Percentiles rank a stretch among this genome's conserved stretches.
Evolutionary conservation across 768 basidiomycete species (phyloP).

Genomic region (Mycena capillaripes): DNA sequence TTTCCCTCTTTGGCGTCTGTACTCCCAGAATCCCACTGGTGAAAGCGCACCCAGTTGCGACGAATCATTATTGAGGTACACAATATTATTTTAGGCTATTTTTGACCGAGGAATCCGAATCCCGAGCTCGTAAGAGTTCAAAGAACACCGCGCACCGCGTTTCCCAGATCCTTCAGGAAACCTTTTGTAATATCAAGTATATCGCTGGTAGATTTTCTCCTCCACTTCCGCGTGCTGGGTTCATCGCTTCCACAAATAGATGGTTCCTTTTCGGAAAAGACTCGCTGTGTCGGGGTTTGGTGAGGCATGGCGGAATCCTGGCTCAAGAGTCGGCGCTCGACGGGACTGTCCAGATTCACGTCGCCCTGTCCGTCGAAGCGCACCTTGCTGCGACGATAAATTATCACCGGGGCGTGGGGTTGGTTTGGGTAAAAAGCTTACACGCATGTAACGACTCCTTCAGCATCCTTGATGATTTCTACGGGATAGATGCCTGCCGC

Average conservation of each 20-base stretch:
- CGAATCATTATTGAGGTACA: too few relatives aligned
- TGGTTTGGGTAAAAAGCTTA: slow-evolving; percentile 1
- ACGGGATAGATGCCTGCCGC: slow-evolving; percentile 28
- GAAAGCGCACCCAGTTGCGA: too few relatives aligned
- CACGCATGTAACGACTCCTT: slow-evolving; percentile 27
- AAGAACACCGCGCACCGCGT: slow-evolving; percentile 16
- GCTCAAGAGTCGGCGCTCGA: not conserved
- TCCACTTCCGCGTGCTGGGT: not conserved
- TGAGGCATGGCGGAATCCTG: not conserved
- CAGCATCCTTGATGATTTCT: slow-evolving; percentile 21
- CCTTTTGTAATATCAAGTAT: slow-evolving; percentile 21
- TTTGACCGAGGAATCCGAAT: too few relatives aligned
- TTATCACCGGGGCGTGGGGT: not conserved
- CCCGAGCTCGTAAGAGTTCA: too few relatives aligned
- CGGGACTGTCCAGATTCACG: slow-evolving; percentile 9
- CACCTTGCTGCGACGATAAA: slow-evolving; percentile 14
- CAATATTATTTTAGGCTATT: too few relatives aligned
- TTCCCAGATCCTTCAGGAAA: slow-evolving; percentile 23
- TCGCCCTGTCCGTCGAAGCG: slow-evolving; percentile 34
- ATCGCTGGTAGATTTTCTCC: slow-evolving; percentile 23
- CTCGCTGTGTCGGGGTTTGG: not conserved
- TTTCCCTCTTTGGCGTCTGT: too few relatives aligned
- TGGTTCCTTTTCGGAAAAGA: slow-evolving; percentile 1
- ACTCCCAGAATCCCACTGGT: too few relatives aligned
- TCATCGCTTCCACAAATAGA: not conserved